Evolutionary conservation across 1,284 basidiomycete genomes (phyloP).

Genomic region (Cutaneotrichosporon sp.): DNA sequence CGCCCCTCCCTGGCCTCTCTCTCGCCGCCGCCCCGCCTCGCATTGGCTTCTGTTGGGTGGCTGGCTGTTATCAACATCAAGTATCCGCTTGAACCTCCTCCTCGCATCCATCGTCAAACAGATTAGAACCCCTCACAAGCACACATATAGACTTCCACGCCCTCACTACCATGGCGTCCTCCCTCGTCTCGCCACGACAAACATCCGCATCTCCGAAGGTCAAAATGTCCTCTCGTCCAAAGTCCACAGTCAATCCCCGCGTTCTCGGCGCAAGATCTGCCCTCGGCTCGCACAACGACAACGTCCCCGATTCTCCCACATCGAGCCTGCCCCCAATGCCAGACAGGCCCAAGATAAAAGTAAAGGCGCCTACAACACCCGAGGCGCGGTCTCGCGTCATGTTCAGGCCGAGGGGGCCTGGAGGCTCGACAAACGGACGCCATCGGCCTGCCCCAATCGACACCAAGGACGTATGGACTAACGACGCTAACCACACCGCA

Average conservation of each 20-base stretch:
- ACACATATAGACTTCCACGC: not conserved
- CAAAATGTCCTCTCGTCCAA: conserved; percentile 6
- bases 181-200: not conserved
- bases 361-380: conserved; percentile 40
- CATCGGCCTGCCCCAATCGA: not conserved
- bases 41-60: too few relatives aligned
- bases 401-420: conserved; percentile 20
- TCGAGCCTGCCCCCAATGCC: conserved; percentile 6
- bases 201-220: not conserved
- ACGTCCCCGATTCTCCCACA: conserved; percentile 10
- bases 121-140: not conserved
- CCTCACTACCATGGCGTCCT: not conserved
- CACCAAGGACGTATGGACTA: conserved; percentile 5
- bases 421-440: not conserved
- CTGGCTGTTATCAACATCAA: too few relatives aligned
- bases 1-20: too few relatives aligned
- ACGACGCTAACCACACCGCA: conserved; percentile 8
- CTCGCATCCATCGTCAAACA: not conserved
- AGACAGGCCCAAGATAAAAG: conserved; percentile 29
- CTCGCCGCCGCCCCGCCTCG: too few relatives aligned
- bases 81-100: too few relatives aligned
- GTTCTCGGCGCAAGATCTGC: conserved; percentile 6
- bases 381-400: conserved; percentile 38
- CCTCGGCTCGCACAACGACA: conserved; percentile 12
- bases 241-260: not conserved